Evolutionary conservation across 257 asterid genomes (phyloP).

Genomic region (Leptodermis oblonga): DNA sequence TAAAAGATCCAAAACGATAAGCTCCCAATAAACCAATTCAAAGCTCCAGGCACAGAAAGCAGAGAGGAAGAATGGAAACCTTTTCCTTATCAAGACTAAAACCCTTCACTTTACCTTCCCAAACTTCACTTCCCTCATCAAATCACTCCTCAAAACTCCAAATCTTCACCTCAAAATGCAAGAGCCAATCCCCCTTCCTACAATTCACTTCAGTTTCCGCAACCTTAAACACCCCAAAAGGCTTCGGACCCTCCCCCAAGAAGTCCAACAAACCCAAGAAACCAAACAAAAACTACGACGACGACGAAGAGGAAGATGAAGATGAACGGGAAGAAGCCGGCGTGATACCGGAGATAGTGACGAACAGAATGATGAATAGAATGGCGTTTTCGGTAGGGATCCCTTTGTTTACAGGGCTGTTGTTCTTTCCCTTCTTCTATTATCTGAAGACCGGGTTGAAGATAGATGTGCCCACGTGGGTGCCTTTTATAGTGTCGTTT

Average conservation of each 20-base stretch:
- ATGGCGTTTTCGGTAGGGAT: constrained; percentile 77
- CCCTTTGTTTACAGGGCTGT: constrained; percentile 67
- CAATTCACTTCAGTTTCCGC: constrained; percentile 46
- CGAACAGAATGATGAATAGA: constrained; percentile 88
- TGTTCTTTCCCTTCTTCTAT: constrained; percentile 91
- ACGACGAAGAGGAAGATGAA: constrained; percentile 34
- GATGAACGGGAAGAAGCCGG: constrained; percentile 40
- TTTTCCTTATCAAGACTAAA: constrained; percentile 19
- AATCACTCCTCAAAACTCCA: constrained; percentile 30
- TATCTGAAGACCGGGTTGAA: constrained; percentile 80
- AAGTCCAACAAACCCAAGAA: constrained; percentile 46
- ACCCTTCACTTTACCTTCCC: constrained; percentile 2
- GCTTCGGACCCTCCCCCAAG: constrained; percentile 71
- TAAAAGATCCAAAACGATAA: background rate
- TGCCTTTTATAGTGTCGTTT: constrained; percentile 84
- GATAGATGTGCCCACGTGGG: constrained; percentile 88
- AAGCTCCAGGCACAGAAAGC: background rate
- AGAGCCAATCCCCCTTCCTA: constrained; percentile 17
- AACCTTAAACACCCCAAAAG: constrained; percentile 69
- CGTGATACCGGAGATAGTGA: constrained; percentile 89
- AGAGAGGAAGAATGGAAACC: constrained; percentile 26
- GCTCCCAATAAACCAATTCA: constrained; percentile 3
- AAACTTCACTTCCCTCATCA: constrained; percentile 30
- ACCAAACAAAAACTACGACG: constrained; percentile 34
- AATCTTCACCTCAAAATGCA: constrained; percentile 22